phyloP scores from a whole-genome alignment of 352 stramenopile genomes.

The Paralagenidium karlingii region DNA sequence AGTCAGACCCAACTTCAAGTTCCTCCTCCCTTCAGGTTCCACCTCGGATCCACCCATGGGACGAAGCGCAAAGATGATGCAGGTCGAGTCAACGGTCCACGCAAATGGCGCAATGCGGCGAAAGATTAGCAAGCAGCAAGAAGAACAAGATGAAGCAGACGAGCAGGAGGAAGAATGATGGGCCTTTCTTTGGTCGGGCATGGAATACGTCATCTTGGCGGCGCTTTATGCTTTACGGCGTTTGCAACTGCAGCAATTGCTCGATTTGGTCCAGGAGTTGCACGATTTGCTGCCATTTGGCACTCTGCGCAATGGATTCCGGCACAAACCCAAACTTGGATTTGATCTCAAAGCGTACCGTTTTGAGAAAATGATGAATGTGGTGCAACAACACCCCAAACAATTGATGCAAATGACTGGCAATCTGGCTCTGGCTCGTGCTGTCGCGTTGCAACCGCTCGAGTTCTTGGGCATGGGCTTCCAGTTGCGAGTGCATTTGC shows the following conservation, averaged over 20 bases:
- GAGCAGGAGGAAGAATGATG: too few species aligned
- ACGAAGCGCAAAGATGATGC: too few species aligned
- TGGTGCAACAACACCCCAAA: conserved; percentile 38
- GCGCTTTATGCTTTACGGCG: background rate
- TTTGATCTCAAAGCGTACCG: conserved; percentile 61
- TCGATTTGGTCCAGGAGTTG: conserved; percentile 43
- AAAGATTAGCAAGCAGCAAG: too few species aligned
- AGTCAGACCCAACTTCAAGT: too few species aligned
- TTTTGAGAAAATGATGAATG: conserved; percentile 50
- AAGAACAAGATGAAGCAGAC: too few species aligned
- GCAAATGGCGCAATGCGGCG: too few species aligned
- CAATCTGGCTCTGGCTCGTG: conserved; percentile 11
- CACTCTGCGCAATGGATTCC: conserved; percentile 49
- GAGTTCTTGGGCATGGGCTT: conserved; percentile 10
- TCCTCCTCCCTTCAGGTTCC: too few species aligned
- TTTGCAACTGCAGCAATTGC: conserved; percentile 10
- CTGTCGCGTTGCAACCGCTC: conserved; percentile 3
- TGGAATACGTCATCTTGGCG: too few species aligned
- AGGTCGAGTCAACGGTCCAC: too few species aligned
- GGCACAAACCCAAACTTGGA: conserved; percentile 72
- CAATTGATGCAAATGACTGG: conserved; percentile 23
- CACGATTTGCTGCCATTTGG: conserved; percentile 43
- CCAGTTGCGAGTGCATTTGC: conserved; percentile 8
- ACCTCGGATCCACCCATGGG: too few species aligned
- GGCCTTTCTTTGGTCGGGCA: too few species aligned